phyloP scores from a whole-genome alignment of 164 flowering plant species.

The Cinnamomum chago region DNA sequence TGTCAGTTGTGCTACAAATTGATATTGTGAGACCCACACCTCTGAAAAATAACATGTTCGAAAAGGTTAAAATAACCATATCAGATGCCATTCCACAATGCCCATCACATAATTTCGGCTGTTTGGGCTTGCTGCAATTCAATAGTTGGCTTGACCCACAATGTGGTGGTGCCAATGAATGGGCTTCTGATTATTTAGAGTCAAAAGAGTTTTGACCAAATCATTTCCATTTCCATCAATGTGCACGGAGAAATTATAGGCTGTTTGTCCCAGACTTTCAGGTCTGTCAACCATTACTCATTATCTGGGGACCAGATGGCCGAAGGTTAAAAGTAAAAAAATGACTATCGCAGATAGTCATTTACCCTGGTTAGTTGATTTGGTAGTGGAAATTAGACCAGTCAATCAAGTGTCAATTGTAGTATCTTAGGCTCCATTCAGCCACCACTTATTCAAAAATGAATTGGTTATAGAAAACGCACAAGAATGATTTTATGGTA shows the following conservation, averaged over 20 bases:
- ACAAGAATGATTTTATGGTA: too few species aligned
- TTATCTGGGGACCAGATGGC: too few species aligned
- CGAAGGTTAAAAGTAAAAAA: too few species aligned
- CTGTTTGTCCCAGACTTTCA: too few species aligned
- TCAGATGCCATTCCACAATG: background rate
- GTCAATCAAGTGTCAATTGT: too few species aligned
- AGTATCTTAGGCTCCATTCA: too few species aligned
- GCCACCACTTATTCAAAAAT: too few species aligned
- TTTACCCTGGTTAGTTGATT: too few species aligned
- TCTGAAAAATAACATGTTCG: background rate
- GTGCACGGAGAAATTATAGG: background rate
- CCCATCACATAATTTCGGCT: background rate
- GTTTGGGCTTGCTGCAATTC: background rate
- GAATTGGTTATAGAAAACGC: too few species aligned
- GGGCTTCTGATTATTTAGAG: background rate
- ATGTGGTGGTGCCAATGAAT: background rate
- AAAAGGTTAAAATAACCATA: background rate
- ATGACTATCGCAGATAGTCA: too few species aligned
- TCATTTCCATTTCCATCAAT: background rate
- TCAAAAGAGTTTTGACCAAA: slow-evolving; percentile 3
- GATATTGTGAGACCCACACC: background rate
- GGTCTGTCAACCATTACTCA: too few species aligned
- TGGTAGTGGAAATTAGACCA: too few species aligned
- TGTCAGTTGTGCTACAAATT: background rate
- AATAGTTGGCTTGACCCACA: background rate